Evolutionary conservation across 495 filamentous ascomycete genomes (phyloP).

Genomic region (Wilcoxina mikolae): DNA sequence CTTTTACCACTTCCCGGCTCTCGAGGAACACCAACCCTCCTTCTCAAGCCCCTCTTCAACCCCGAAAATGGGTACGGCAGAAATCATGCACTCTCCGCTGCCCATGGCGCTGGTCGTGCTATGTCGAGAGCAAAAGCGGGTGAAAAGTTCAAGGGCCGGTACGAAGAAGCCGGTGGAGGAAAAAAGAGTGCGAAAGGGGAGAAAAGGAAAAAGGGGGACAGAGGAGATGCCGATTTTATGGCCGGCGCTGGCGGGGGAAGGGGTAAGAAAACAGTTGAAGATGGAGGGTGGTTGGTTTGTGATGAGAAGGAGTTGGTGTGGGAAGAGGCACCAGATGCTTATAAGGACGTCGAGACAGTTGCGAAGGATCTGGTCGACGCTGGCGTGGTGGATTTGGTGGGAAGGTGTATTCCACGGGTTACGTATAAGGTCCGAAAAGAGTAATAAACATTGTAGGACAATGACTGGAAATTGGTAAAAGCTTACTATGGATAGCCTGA

Average conservation of each 20-base stretch:
- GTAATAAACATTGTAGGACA: no score
- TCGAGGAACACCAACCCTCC: constrained; percentile 30
- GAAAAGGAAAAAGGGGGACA: constrained; percentile 8
- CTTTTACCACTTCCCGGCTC: constrained; percentile 32
- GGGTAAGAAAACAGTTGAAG: constrained; percentile 12
- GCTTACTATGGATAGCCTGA: no score
- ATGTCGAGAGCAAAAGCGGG: constrained; percentile 29
- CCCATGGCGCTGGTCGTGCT: constrained; percentile 31
- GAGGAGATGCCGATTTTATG: constrained; percentile 13
- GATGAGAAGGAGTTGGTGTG: constrained; percentile 32
- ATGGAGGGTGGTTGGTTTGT: constrained; percentile 32
- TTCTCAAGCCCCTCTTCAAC: constrained; percentile 28
- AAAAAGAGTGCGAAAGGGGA: constrained; percentile 6
- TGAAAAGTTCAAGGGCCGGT: not conserved
- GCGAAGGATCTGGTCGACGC: constrained; percentile 27
- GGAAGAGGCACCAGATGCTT: constrained; percentile 33
- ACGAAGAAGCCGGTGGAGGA: not conserved
- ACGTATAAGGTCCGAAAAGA: constrained; percentile 31
- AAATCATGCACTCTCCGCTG: constrained; percentile 28
- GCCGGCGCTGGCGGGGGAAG: not conserved
- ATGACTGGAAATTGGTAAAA: no score
- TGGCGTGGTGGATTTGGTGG: constrained; percentile 27
- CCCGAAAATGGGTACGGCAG: constrained; percentile 14
- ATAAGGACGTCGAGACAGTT: constrained; percentile 31
- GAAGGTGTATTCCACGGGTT: constrained; percentile 30